phyloP scores from a whole-genome alignment of 768 basidiomycete species.

The Hypholoma sublateritium region DNA sequence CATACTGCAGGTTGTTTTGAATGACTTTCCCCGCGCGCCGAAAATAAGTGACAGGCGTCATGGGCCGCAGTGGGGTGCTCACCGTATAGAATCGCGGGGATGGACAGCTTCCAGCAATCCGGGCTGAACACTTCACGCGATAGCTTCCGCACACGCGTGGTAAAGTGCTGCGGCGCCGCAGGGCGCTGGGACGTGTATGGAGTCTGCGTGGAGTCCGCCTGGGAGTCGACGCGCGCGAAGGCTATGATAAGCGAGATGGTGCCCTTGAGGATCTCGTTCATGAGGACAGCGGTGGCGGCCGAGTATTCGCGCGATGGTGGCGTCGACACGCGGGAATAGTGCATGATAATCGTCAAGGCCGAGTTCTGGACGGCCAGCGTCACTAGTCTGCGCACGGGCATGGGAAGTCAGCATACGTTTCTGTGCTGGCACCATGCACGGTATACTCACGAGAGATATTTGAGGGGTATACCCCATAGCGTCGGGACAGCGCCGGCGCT shows the following conservation, averaged over 20 bases:
- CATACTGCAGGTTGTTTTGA: slow-evolving; percentile 97
- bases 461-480: slow-evolving; percentile 70
- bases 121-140: slow-evolving; percentile 75
- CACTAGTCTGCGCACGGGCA: slow-evolving; percentile 51
- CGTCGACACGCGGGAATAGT: slow-evolving; percentile 87
- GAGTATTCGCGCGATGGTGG: slow-evolving; percentile 80
- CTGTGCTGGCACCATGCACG: not conserved
- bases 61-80: slow-evolving; percentile 12
- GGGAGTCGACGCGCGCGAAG: slow-evolving; percentile 56
- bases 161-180: slow-evolving; percentile 27
- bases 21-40: slow-evolving; percentile 51
- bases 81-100: slow-evolving; percentile 93
- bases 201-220: slow-evolving; percentile 28
- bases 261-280: slow-evolving; percentile 94
- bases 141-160: slow-evolving; percentile 54
- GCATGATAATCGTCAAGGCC: slow-evolving; percentile 89
- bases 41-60: not conserved
- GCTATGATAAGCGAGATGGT: slow-evolving; percentile 85
- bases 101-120: slow-evolving; percentile 97
- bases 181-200: slow-evolving; percentile 32
- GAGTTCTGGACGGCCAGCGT: slow-evolving; percentile 95
- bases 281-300: slow-evolving; percentile 90
- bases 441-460: slow-evolving; percentile 75
- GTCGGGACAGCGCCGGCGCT: slow-evolving; percentile 41
- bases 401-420: not conserved